Evolutionary conservation across 2,329 filamentous ascomycete genomes (phyloP), one percentile per base, ranked within the genome.

Genomic region (Byssochlamys sp.): DNA sequence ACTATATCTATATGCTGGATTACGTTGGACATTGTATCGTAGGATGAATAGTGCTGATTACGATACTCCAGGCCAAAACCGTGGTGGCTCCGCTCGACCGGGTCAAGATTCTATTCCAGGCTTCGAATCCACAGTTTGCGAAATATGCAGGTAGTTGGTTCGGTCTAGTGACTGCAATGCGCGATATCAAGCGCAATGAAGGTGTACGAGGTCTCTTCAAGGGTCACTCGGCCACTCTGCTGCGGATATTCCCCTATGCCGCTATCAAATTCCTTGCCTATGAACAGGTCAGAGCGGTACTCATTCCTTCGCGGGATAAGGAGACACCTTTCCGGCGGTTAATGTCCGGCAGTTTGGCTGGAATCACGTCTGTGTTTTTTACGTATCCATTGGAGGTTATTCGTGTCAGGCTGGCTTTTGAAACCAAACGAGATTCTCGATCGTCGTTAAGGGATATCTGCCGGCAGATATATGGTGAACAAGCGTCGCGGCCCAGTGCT

Each of bases 191-290:
- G 66, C 76, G 73, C 26, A 78, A 84, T 52, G 88, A 95, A 61
- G 94, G 94, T 39, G 63, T 82, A 1, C 71, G 79, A 10, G 94
- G 94, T 1, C 80, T 99, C 5, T 99, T 91, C 75, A 88, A 94
- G 55, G 94, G 94, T 5, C 94, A 99, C 72, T 96, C 91, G 3
- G 94, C 91, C 2, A 99, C 94, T 0, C 79, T 99, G 2, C 80
- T 97, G 55, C 87, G 94, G 62, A 95, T 99, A 61, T 99, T 97
- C 67, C 94, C 94, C 4, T 99, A 99, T 72, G 94, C 92, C 14
- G 92, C 89, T 52, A 96, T 97, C 75, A 99, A 99, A 70, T 99
- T 99, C 69, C 83, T 99, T 49, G 91, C 92, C 52, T 99, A 99
- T 77, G 94, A 99, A 73, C 94, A 99, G 74, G 90, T 96, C 62